Conservation (phyloP, 306 rosid species). For the Sicyos baderoa region DNA sequence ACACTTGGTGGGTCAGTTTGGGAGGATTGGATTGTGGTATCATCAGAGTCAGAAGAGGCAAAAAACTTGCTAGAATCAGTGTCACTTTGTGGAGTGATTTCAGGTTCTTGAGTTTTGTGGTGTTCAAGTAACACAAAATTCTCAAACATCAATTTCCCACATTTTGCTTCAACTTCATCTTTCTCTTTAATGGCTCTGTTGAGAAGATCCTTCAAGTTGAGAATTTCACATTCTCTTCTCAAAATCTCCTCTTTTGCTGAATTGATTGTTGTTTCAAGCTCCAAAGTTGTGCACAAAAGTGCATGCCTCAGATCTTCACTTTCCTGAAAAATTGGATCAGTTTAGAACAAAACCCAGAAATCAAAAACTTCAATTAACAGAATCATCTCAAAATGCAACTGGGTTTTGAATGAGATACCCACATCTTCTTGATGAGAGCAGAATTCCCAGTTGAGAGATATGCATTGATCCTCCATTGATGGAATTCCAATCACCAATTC, state of each 20-base stretch:
- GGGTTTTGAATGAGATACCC: not conserved
- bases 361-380: not conserved
- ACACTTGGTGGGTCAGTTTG: constrained; percentile 25
- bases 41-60: constrained; percentile 38
- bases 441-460: constrained; percentile 56
- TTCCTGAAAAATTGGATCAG: constrained; percentile 40
- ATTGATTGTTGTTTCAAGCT: constrained; percentile 59
- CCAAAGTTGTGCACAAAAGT: constrained; percentile 51
- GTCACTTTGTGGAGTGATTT: constrained; percentile 21
- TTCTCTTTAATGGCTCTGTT: constrained; percentile 51
- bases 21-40: constrained; percentile 34
- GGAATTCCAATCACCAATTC: constrained; percentile 14
- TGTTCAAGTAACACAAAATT: constrained; percentile 36
- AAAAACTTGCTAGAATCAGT: constrained; percentile 28
- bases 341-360: constrained; percentile 9
- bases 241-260: constrained; percentile 62
- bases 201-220: constrained; percentile 37
- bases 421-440: constrained; percentile 56
- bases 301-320: constrained; percentile 51
- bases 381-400: not conserved
- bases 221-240: constrained; percentile 52
- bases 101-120: constrained; percentile 27
- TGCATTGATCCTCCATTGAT: constrained; percentile 64
- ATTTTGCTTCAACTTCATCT: constrained; percentile 55
- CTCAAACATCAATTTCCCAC: constrained; percentile 47